Evolutionary conservation across 441 rosid genomes (phyloP).

Genomic region (Populus hybrid): DNA sequence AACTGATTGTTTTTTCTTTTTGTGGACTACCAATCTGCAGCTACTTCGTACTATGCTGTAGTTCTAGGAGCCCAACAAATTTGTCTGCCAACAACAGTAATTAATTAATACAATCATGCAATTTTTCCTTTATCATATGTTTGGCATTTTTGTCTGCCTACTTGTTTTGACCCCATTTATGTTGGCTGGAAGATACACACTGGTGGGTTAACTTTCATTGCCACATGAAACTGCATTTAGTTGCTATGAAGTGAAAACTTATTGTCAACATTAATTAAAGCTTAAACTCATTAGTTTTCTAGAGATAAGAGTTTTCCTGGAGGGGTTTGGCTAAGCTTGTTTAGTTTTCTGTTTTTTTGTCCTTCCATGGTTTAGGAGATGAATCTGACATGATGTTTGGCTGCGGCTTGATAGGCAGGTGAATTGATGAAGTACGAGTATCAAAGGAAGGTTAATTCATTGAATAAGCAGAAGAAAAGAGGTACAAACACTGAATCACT

Average conservation of each 20-base stretch:
- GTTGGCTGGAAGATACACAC: no score
- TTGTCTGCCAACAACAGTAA: not conserved
- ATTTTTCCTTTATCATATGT: no score
- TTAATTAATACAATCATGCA: not conserved
- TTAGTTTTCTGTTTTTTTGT: not conserved
- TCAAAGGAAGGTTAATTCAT: constrained; percentile 68
- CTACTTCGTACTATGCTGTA: not conserved
- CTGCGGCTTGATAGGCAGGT: constrained; percentile 59
- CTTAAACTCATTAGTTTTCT: not conserved
- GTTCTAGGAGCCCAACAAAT: not conserved
- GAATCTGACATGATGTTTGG: constrained; percentile 24
- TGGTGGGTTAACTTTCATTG: not conserved
- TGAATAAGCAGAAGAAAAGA: constrained; percentile 72
- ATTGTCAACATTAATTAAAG: not conserved
- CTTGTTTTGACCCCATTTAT: no score
- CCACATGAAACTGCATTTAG: not conserved
- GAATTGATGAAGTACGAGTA: constrained; percentile 87
- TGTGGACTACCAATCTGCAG: not conserved
- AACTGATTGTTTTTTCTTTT: no score
- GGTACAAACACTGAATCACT: constrained; percentile 61
- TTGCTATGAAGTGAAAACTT: not conserved
- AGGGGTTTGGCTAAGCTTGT: not conserved
- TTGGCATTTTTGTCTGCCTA: no score
- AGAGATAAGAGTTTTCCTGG: not conserved
- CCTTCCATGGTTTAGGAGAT: not conserved